Evolutionary conservation across 2,329 filamentous ascomycete genomes (phyloP).

Genomic region (Zasmidium citrigriseum): DNA sequence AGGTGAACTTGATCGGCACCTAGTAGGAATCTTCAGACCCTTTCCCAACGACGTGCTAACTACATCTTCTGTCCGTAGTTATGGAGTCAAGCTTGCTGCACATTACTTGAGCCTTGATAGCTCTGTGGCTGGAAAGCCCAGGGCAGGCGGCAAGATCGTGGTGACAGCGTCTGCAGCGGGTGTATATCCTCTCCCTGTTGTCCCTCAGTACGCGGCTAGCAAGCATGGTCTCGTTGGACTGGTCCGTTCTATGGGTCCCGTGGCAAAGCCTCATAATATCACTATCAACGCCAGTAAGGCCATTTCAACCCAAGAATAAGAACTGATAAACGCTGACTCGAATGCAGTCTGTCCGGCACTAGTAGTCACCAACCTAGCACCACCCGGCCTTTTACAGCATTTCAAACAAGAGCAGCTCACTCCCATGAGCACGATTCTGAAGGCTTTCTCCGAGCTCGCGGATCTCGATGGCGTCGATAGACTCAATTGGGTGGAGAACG

Average conservation of each 20-base stretch:
- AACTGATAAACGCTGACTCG: neutral
- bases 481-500: conserved; percentile 26
- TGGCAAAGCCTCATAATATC: conserved; percentile 38
- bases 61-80: conserved; percentile 36
- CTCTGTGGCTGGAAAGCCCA: conserved; percentile 15
- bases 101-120: conserved; percentile 38
- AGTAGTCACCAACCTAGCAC: conserved; percentile 42
- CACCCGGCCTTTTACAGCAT: conserved; percentile 38
- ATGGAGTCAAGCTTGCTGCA: conserved; percentile 40
- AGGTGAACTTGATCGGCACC: neutral
- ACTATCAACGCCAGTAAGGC: conserved; percentile 34
- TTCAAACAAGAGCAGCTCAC: conserved; percentile 44
- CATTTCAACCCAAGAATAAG: too few species aligned
- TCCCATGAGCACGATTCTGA: conserved; percentile 42
- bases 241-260: conserved; percentile 37
- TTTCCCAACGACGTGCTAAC: conserved; percentile 17
- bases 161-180: conserved; percentile 37
- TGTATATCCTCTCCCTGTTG: conserved; percentile 35
- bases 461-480: conserved; percentile 27
- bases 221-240: conserved; percentile 47
- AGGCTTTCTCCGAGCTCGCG: conserved; percentile 41
- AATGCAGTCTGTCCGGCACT: conserved; percentile 42
- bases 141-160: conserved; percentile 34
- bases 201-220: conserved; percentile 44
- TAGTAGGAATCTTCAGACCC: neutral